Percentiles rank a stretch among this genome's conserved stretches.
phyloP scores from a whole-genome alignment of 768 basidiomycete species.

The Panaeolus papilionaceus region DNA sequence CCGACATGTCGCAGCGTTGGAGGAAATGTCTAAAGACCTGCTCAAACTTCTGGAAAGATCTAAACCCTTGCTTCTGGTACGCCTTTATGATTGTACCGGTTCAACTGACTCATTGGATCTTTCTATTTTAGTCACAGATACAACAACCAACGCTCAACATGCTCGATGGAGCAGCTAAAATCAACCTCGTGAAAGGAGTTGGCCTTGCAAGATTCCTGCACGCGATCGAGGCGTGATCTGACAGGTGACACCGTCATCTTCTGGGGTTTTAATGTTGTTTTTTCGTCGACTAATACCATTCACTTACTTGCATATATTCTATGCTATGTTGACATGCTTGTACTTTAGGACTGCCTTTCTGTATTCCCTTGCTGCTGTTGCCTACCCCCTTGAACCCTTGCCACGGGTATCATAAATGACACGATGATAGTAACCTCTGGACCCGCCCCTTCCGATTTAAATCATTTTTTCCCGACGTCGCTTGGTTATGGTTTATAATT shows the following conservation, averaged over 20 bases:
- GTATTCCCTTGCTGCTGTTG: neutral
- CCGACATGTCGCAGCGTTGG: slow-evolving; percentile 73
- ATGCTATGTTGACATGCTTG: slow-evolving; percentile 1
- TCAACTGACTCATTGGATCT: neutral
- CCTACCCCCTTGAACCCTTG: neutral
- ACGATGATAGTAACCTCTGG: neutral
- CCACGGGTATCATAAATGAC: neutral
- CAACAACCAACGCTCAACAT: slow-evolving; percentile 37
- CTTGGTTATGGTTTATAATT: neutral
- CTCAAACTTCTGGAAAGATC: slow-evolving; percentile 63
- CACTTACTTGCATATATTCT: neutral
- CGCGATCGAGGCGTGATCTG: slow-evolving; percentile 47
- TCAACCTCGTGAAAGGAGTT: slow-evolving; percentile 68
- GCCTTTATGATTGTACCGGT: slow-evolving; percentile 26
- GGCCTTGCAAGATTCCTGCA: slow-evolving; percentile 70
- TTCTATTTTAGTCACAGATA: slow-evolving; percentile 30
- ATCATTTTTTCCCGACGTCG: neutral
- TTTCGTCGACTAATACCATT: neutral
- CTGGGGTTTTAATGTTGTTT: neutral
- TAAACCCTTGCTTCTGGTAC: slow-evolving; percentile 65
- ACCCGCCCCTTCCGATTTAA: neutral
- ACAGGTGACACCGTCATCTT: neutral
- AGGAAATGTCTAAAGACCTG: slow-evolving; percentile 75
- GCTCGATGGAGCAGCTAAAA: slow-evolving; percentile 62
- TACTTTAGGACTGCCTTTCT: neutral